Percentiles rank a stretch among this genome's conserved stretches.
These are phyloP conservation scores for Chiua virens DNA, from an alignment of 768 basidiomycete species.

Conservation along the genomic window DNA sequence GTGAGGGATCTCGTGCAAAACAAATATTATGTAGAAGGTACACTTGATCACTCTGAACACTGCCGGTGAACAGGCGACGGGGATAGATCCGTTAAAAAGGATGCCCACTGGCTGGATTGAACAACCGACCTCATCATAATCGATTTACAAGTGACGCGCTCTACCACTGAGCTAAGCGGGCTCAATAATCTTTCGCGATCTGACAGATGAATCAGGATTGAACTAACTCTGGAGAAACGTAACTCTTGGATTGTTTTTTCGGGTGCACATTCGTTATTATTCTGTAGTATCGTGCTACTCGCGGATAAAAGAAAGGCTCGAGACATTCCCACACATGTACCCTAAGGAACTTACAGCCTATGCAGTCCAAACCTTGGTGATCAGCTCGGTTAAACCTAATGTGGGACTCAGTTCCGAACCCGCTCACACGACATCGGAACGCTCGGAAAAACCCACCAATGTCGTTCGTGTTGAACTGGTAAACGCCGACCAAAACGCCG, in stretches of 20 bases:
- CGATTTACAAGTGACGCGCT: constrained; percentile 42
- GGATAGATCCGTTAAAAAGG: neutral
- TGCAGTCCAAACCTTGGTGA: constrained; percentile 81
- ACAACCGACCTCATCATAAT: constrained; percentile 46
- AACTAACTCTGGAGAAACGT: no score
- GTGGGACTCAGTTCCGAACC: neutral
- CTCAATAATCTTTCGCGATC: neutral
- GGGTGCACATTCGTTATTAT: no score
- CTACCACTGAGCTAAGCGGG: constrained; percentile 47
- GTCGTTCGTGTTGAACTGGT: constrained; percentile 98
- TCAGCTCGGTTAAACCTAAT: constrained; percentile 81
- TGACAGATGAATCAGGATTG: no score
- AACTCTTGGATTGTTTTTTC: neutral
- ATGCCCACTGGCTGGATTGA: constrained; percentile 46
- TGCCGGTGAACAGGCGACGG: no score
- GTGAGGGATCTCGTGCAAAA: no score
- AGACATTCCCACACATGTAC: neutral
- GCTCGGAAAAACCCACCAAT: constrained; percentile 65
- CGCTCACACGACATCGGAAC: constrained; percentile 1
- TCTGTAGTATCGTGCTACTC: neutral
- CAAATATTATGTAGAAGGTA: no score
- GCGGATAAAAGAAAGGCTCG: neutral
- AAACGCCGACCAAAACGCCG: constrained; percentile 84
- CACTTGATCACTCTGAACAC: no score
- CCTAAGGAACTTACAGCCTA: constrained; percentile 31